A percentile compares a stretch with the other conserved stretches of the same genome.
phyloP scores from a whole-genome alignment of 1,284 basidiomycete genomes.

The Papiliotrema fonsecae region DNA sequence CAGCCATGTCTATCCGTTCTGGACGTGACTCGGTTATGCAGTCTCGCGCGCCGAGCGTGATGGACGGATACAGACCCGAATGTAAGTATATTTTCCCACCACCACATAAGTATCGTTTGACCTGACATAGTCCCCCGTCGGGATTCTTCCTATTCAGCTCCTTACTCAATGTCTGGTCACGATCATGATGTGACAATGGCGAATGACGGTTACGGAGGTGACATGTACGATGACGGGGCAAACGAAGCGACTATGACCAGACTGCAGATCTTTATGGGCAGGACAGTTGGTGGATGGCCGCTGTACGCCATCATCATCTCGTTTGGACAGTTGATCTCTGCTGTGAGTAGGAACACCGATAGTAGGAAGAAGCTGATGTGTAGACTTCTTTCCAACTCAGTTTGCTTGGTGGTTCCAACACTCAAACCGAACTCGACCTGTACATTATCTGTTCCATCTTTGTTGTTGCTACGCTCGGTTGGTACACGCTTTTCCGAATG shows the following conservation, averaged over 20 bases:
- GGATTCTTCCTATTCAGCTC: slow-evolving; percentile 51
- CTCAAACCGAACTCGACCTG: slow-evolving; percentile 71
- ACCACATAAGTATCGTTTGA: neutral
- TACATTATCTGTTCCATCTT: slow-evolving; percentile 84
- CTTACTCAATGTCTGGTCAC: slow-evolving; percentile 48
- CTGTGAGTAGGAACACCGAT: slow-evolving; percentile 20
- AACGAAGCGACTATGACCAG: slow-evolving; percentile 63
- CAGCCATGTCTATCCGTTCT: slow-evolving; percentile 52
- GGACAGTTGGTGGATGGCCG: slow-evolving; percentile 76
- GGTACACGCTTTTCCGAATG: slow-evolving; percentile 84
- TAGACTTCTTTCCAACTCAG: slow-evolving; percentile 90
- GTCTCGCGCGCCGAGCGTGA: slow-evolving; percentile 54
- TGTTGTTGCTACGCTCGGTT: slow-evolving; percentile 73
- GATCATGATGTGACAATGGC: slow-evolving; percentile 35
- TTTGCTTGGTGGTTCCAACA: slow-evolving; percentile 76
- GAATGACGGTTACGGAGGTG: slow-evolving; percentile 55
- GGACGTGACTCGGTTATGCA: slow-evolving; percentile 63
- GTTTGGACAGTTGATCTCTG: slow-evolving; percentile 62
- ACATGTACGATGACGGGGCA: slow-evolving; percentile 53
- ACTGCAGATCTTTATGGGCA: slow-evolving; percentile 72
- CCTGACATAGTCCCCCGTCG: slow-evolving; percentile 12
- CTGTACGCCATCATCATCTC: slow-evolving; percentile 83
- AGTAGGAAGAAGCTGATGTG: neutral
- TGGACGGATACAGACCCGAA: slow-evolving; percentile 64
- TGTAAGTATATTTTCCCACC: slow-evolving; percentile 53